Evolutionary conservation across 202 grass and related monocot species (phyloP).

Genomic region (Sporobolus alterniflorus): DNA sequence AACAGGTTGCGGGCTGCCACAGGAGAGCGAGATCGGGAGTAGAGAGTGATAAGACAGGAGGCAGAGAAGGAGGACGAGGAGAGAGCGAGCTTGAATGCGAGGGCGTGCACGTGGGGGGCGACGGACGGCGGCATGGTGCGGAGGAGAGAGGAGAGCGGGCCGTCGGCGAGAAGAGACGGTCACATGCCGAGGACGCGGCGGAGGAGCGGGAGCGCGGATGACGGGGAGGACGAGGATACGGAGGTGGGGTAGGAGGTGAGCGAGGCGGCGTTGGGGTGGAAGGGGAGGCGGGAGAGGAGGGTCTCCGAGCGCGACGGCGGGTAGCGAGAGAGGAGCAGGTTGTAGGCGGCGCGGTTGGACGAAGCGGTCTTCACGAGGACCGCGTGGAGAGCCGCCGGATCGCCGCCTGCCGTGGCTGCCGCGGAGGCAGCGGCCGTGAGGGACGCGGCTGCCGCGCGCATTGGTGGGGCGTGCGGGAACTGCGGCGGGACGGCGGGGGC

Average conservation of each 20-base stretch:
- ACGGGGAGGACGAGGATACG: constrained; percentile 14
- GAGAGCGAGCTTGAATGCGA: constrained; percentile 42
- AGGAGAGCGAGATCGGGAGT: constrained; percentile 29
- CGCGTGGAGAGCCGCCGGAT: constrained; percentile 22
- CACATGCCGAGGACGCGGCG: constrained; percentile 26
- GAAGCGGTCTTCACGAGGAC: constrained; percentile 41
- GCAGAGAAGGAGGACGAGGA: constrained; percentile 23
- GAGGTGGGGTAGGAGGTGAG: constrained; percentile 34
- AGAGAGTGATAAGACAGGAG: constrained; percentile 34
- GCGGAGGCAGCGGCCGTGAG: neutral
- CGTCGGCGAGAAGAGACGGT: constrained; percentile 35
- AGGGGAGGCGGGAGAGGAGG: constrained; percentile 41
- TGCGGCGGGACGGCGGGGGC: neutral
- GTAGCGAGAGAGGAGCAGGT: constrained; percentile 39
- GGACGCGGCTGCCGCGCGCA: neutral
- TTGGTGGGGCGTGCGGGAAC: neutral
- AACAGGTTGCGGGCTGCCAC: constrained; percentile 29
- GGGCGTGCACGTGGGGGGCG: constrained; percentile 33
- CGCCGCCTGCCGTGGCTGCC: constrained; percentile 1
- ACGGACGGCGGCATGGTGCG: constrained; percentile 26
- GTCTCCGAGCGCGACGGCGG: constrained; percentile 19
- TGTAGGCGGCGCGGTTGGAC: constrained; percentile 44
- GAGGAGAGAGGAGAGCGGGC: constrained; percentile 43
- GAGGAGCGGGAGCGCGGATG: constrained; percentile 31
- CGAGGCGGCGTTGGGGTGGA: constrained; percentile 24